Evolutionary conservation across 202 grass and related monocot species (phyloP).

Genomic region (Schoenoplectus tabernaemontani): DNA sequence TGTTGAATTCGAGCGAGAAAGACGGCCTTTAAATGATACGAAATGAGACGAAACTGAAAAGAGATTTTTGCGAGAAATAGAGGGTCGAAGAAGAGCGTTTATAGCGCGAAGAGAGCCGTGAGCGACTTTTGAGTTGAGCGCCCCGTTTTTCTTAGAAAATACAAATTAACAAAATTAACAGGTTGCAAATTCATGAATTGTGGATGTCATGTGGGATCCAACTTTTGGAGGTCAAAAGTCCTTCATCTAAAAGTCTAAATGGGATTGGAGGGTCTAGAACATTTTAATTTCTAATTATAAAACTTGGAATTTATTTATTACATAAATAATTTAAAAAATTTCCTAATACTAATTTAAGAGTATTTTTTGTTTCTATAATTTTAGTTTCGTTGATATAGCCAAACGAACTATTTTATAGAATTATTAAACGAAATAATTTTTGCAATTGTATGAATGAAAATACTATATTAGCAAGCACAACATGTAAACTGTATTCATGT

Average conservation of each 20-base stretch:
- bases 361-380: too few species aligned
- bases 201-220: not conserved
- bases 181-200: not conserved
- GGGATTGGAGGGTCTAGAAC: not conserved
- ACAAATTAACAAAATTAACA: not conserved
- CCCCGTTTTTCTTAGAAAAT: not conserved
- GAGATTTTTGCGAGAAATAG: not conserved
- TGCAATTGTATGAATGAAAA: too few species aligned
- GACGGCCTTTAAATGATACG: not conserved
- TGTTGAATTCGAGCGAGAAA: not conserved
- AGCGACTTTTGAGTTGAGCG: constrained; percentile 11
- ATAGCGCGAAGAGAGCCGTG: constrained; percentile 15
- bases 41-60: constrained; percentile 8
- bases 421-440: too few species aligned
- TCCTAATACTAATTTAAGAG: too few species aligned
- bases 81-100: constrained; percentile 21
- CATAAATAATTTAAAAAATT: not conserved
- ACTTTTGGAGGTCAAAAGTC: not conserved
- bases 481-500: too few species aligned
- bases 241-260: not conserved
- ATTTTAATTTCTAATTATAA: not conserved
- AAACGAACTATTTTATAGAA: not conserved
- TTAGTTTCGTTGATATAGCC: not conserved
- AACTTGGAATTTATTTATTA: not conserved
- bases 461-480: too few species aligned